A percentile compares a stretch with the other conserved stretches of the same genome.
Evolutionary conservation across 208 protist species (phyloP).

Genomic region (Acanthamoeba culbertsoni): DNA sequence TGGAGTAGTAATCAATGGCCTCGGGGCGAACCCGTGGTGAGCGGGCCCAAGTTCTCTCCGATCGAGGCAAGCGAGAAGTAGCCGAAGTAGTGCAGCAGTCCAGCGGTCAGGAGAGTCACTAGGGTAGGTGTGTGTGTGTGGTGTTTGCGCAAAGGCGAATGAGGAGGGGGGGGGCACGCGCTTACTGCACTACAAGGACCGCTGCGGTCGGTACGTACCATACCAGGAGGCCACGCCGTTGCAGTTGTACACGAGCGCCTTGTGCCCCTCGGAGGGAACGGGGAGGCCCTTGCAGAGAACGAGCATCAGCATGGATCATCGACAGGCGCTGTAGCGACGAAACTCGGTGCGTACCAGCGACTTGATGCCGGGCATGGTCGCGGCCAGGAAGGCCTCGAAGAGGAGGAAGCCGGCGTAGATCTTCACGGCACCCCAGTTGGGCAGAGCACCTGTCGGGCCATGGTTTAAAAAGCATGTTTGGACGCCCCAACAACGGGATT

Average conservation of each 20-base stretch:
- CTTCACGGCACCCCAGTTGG: conserved; percentile 71
- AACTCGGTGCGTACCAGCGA: too few relatives aligned
- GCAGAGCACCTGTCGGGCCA: conserved; percentile 76
- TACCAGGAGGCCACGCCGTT: conserved; percentile 89
- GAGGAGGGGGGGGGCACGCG: neutral
- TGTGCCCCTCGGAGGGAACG: conserved; percentile 79
- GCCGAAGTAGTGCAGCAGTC: conserved; percentile 21
- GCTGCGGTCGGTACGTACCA: conserved; percentile 67
- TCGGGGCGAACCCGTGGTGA: neutral
- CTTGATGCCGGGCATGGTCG: conserved; percentile 84
- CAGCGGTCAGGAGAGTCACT: neutral
- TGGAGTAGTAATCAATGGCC: neutral
- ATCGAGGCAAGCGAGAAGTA: neutral
- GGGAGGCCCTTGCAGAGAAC: conserved; percentile 82
- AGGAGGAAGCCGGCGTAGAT: conserved; percentile 59
- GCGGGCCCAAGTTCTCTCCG: neutral
- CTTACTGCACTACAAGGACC: conserved; percentile 63
- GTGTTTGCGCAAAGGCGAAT: neutral
- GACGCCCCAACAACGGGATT: too few relatives aligned
- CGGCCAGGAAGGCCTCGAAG: conserved; percentile 85
- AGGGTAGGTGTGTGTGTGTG: neutral
- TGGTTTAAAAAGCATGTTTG: neutral
- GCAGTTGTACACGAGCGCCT: conserved; percentile 88
- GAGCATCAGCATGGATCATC: neutral
- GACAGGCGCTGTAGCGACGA: neutral